These are phyloP conservation scores for Escovopsis sp. DNA, from an alignment of 2,329 filamentous ascomycete genomes.

Conservation along the genomic window DNA sequence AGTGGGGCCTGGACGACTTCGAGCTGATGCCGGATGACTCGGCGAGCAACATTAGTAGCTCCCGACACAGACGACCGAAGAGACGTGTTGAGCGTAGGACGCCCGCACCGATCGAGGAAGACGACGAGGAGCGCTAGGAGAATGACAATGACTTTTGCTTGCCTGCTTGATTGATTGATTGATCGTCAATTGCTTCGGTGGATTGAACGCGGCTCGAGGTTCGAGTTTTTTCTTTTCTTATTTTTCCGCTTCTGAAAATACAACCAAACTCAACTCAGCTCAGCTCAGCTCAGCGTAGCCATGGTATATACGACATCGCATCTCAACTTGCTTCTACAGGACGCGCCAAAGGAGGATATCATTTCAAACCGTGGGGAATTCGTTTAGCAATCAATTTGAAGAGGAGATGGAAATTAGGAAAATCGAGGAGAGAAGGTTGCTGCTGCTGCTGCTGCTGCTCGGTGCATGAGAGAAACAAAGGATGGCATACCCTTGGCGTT, in stretches of 20 bases:
- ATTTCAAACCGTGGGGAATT: too few species aligned
- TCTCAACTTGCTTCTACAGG: too few species aligned
- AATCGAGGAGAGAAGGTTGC: neutral
- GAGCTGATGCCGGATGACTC: conserved; percentile 64
- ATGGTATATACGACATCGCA: conserved; percentile 2
- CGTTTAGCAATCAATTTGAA: conserved; percentile 5
- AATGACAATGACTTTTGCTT: neutral
- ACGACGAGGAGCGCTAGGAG: conserved; percentile 42
- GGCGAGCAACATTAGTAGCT: conserved; percentile 66
- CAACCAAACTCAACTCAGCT: too few species aligned
- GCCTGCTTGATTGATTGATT: too few species aligned
- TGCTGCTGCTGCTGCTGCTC: too few species aligned
- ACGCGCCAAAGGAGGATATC: too few species aligned
- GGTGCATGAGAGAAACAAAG: neutral
- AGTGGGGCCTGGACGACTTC: conserved; percentile 40
- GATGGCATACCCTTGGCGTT: conserved; percentile 4
- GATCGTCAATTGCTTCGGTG: too few species aligned
- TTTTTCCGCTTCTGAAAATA: too few species aligned
- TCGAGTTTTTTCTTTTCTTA: too few species aligned
- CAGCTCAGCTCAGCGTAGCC: too few species aligned
- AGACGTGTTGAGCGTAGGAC: conserved; percentile 54
- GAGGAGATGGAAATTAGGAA: conserved; percentile 7
- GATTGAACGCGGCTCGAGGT: too few species aligned
- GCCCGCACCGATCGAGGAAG: conserved; percentile 60
- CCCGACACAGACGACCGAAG: conserved; percentile 51